These are phyloP conservation scores for Chlorociboria aeruginascens DNA, from an alignment of 495 filamentous ascomycete species.

Conservation along the genomic window DNA sequence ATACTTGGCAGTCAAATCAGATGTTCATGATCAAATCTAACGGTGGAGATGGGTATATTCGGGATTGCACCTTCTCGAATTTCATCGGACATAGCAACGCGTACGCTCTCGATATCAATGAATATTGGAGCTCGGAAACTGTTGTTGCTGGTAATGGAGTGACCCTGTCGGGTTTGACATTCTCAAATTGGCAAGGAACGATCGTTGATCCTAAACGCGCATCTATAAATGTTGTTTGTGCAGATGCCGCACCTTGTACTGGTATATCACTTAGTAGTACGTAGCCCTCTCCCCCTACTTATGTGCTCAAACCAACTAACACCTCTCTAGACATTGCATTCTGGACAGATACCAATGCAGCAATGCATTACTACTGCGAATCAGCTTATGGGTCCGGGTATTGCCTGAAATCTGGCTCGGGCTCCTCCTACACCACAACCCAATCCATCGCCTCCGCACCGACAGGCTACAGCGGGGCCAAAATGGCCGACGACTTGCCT, in stretches of 20 bases:
- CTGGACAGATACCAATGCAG: slow-evolving; percentile 37
- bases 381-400: slow-evolving; percentile 14
- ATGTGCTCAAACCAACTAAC: too few species aligned
- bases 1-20: neutral
- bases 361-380: slow-evolving; percentile 10
- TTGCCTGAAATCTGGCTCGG: slow-evolving; percentile 10
- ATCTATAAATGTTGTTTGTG: slow-evolving; percentile 31
- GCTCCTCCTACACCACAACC: slow-evolving; percentile 8
- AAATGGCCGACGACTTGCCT: slow-evolving; percentile 35
- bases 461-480: slow-evolving; percentile 33
- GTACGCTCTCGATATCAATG: neutral
- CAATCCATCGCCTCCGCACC: slow-evolving; percentile 5
- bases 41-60: neutral
- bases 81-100: neutral
- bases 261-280: slow-evolving; percentile 36
- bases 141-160: slow-evolving; percentile 31
- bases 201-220: slow-evolving; percentile 33
- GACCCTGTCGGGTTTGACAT: slow-evolving; percentile 34
- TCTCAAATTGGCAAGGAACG: slow-evolving; percentile 46
- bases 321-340: slow-evolving; percentile 32
- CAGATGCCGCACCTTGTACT: slow-evolving; percentile 30
- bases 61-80: neutral
- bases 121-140: slow-evolving; percentile 1
- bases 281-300: slow-evolving; percentile 1
- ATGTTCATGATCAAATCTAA: neutral